Evolutionary conservation across 2,329 filamentous ascomycete genomes (phyloP).

Genomic region (Xylaria sp.): DNA sequence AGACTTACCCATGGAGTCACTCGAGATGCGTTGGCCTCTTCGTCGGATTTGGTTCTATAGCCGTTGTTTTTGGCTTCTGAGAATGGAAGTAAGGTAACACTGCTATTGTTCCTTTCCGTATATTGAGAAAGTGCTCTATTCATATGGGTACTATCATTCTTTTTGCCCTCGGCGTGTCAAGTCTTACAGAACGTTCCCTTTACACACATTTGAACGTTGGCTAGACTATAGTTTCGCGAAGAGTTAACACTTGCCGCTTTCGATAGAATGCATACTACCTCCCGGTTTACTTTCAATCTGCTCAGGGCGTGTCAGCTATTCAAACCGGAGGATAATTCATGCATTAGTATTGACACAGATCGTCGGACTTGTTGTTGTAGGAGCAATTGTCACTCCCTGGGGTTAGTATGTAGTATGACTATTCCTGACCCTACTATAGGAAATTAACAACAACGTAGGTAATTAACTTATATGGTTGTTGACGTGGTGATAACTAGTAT

Average conservation of each 20-base stretch:
- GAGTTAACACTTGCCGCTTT: too few species aligned
- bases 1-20: constrained; percentile 39
- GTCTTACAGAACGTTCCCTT: neutral
- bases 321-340: constrained; percentile 23
- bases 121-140: constrained; percentile 22
- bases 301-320: constrained; percentile 9
- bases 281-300: constrained; percentile 26
- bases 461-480: too few species aligned
- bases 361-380: constrained; percentile 4
- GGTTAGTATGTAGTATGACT: constrained; percentile 33
- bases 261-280: constrained; percentile 26
- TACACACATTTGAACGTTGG: neutral
- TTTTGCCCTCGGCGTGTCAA: constrained; percentile 4
- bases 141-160: constrained; percentile 15
- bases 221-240: neutral
- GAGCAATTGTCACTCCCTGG: constrained; percentile 15
- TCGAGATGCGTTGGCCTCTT: constrained; percentile 17
- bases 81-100: constrained; percentile 5
- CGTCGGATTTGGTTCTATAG: constrained; percentile 7
- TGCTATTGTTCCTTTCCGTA: constrained; percentile 19
- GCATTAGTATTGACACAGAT: constrained; percentile 17
- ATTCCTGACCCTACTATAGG: too few species aligned
- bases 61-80: constrained; percentile 1
- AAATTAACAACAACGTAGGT: too few species aligned
- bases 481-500: too few species aligned